Evolutionary conservation across 2,329 filamentous ascomycete genomes (phyloP), one percentile per base, ranked within the genome.

Genomic region (Diaporthe sp.): DNA sequence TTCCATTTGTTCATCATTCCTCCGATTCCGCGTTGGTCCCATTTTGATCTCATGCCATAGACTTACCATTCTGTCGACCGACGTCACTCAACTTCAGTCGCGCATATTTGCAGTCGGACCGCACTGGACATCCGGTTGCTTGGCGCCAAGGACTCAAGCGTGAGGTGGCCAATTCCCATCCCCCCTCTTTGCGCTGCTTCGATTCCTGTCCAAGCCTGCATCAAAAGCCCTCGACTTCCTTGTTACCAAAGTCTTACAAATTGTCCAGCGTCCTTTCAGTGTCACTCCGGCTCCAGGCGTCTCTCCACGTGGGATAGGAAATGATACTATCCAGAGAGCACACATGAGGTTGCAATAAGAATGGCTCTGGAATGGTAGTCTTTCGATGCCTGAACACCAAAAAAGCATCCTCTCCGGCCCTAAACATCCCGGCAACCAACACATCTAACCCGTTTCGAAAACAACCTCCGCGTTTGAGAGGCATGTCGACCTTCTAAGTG

Each of bases 391-490:
- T 25, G 10, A 67, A 8, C 10, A n/a, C 44, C 28, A 34, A n/a
- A 67, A n/a, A 51, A 37, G 42, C 44, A 67, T 51, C 44, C 62
- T 31, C 4, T n/a, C 28, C 62, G 62, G 59, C 2, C 19, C 25
- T 49, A 5, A 4, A 4, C 8, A 62, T 62, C 39, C 37, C n/a
- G 22, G 37, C 34, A 44, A 31, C 17, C 17, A 65, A 49, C 25
- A 15, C 7, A 39, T 28, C 17, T 34, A 22, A 31, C 31, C 42
- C 44, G 28, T 67, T 51, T 51, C 62, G 62, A 34, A 49, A 51
- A 51, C 13, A 34, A 15, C 28, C 62, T 19, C 62, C 28, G 62
- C 62, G 62, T 67, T 67, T 67, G 28, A 67, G 44, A 28, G 28
- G 44, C 62, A 67, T n/a, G 62, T 17, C 42, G 12, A 19, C 62